These are phyloP conservation scores for Rhizopus arrhizus DNA, from an alignment of 371 early-diverging fungal species.

Conservation along the genomic window DNA sequence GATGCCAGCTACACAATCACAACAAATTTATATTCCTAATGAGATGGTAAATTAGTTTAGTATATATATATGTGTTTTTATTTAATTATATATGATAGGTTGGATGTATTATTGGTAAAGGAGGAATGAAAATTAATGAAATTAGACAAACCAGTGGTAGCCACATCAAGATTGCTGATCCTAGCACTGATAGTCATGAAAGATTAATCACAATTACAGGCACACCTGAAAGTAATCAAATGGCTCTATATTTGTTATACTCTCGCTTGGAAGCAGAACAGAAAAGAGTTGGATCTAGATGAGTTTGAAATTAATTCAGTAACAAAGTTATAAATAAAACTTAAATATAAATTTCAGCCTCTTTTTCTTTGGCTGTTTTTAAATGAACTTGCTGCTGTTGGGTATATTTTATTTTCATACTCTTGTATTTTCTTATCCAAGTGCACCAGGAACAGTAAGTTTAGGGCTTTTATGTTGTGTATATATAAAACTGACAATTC, in stretches of 20 bases:
- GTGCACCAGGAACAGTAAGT: slow-evolving; percentile 52
- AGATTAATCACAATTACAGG: slow-evolving; percentile 84
- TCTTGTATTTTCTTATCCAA: slow-evolving; percentile 29
- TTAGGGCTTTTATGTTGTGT: not conserved
- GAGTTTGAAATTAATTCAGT: slow-evolving; percentile 11
- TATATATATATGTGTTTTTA: not conserved
- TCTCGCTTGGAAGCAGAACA: slow-evolving; percentile 79
- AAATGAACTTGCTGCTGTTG: not conserved
- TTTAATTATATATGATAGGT: slow-evolving; percentile 36
- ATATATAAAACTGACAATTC: not conserved
- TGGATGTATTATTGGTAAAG: slow-evolving; percentile 87
- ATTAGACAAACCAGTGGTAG: slow-evolving; percentile 78
- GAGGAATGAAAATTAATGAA: slow-evolving; percentile 85
- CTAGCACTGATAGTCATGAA: slow-evolving; percentile 62
- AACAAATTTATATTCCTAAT: slow-evolving; percentile 83
- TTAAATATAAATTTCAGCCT: not conserved
- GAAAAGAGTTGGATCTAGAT: slow-evolving; percentile 46
- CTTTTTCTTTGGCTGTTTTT: not conserved
- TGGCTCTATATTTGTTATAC: slow-evolving; percentile 81
- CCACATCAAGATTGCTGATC: slow-evolving; percentile 77
- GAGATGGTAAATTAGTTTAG: slow-evolving; percentile 62
- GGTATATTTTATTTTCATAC: not conserved
- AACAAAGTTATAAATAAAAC: not conserved
- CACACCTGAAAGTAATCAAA: slow-evolving; percentile 75
- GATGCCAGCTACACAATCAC: slow-evolving; percentile 57